These are phyloP conservation scores for Vigna mungo DNA, from an alignment of 306 rosid species.

Conservation along the genomic window DNA sequence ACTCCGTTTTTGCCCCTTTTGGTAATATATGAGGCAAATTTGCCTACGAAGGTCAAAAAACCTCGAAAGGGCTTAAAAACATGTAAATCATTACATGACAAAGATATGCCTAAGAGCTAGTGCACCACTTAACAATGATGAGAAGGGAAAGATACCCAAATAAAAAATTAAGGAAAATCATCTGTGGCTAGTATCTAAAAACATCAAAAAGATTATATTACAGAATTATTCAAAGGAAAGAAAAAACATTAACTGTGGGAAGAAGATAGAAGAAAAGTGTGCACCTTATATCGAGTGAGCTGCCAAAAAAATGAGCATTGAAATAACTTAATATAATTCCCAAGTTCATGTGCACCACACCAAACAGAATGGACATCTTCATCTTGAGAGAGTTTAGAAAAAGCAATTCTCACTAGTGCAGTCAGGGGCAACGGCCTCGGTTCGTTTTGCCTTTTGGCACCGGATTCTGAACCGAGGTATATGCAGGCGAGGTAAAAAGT, in stretches of 20 bases:
- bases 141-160: slow-evolving; percentile 96
- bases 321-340: slow-evolving; percentile 87
- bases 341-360: slow-evolving; percentile 85
- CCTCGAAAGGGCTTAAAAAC: slow-evolving; percentile 92
- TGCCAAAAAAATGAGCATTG: slow-evolving; percentile 72
- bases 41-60: too few species aligned
- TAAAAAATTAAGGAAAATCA: slow-evolving; percentile 85
- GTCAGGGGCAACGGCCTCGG: too few species aligned
- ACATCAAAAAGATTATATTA: slow-evolving; percentile 41
- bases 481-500: too few species aligned
- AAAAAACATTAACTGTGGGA: slow-evolving; percentile 12
- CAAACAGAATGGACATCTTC: slow-evolving; percentile 90
- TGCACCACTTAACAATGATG: slow-evolving; percentile 87
- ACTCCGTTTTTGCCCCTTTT: too few species aligned
- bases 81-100: slow-evolving; percentile 96
- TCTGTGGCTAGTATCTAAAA: slow-evolving; percentile 89
- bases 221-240: slow-evolving; percentile 24
- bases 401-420: slow-evolving; percentile 53
- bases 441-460: too few species aligned
- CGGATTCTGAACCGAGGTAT: too few species aligned
- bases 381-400: slow-evolving; percentile 90
- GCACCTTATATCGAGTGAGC: slow-evolving; percentile 79
- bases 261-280: slow-evolving; percentile 34
- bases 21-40: too few species aligned
- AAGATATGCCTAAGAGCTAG: slow-evolving; percentile 50